Evolutionary conservation across 139 green algal species (phyloP), one percentile per base, ranked within the genome.

Genomic region (Raphidocelis subcapitata): DNA sequence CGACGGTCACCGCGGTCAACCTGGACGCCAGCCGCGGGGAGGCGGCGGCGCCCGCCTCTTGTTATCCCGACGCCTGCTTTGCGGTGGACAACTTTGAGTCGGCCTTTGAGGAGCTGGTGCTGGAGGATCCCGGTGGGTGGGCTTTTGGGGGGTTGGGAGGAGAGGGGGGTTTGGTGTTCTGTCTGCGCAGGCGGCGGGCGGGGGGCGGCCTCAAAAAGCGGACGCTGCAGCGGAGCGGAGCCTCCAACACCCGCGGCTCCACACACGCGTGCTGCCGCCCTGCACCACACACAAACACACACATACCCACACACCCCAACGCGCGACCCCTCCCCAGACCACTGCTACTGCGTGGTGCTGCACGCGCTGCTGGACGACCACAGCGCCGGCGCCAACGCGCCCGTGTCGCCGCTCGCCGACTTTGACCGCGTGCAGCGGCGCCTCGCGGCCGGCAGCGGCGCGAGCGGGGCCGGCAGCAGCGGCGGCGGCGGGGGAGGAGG

Each of bases 61-160:
- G 76, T 31, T 96, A 92, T 73, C 90, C 90, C 0, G 79, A 95
- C 73, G 85, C 95, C 47, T 90, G 80, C 72, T 95, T 95, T 60
- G 85, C 85, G 12, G 82, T 95, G 24, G 91, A 96, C 59, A 65
- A 87, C 67, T 94, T 86, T 68, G 85, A 90, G 52, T 64, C 86
- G 1, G 77, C 79, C 8, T 92, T 95, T 68, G 44, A 87, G 1
- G 74, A 81, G 28, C 37, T 93, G 84, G 84, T 90, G 55, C 18
- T 63, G 16, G 49, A 24, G 32, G 57, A 26, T 20, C 36, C 18
- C 2, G 33, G 33, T 10, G 60, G 8, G 31, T 26, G 33, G 62
- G 52, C 8, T 46, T 10, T 32, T 15, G 18, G 18, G 18, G 15
- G 15, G 46, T 15, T 54, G 15, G 15, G 46, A 54, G 46, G 46